These are phyloP conservation scores for Sabuloglossum arenarium DNA, from an alignment of 495 filamentous ascomycete species.

Conservation along the genomic window DNA sequence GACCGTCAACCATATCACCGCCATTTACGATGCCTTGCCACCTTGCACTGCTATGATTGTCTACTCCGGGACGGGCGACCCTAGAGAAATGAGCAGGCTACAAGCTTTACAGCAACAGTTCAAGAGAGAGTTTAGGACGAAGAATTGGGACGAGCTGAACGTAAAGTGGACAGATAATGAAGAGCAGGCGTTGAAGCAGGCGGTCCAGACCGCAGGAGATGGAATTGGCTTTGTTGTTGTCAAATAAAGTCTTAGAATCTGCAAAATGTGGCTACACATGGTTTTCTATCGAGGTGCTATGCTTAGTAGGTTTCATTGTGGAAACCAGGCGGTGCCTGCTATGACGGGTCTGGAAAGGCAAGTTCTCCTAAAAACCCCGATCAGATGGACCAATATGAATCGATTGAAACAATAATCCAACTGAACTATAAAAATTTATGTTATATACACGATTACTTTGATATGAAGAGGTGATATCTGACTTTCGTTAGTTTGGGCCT, in stretches of 20 bases:
- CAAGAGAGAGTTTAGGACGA: conserved; percentile 52
- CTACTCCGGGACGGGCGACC: conserved; percentile 76
- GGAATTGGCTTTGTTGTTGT: conserved; percentile 70
- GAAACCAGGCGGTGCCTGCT: no score
- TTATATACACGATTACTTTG: no score
- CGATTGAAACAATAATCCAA: no score
- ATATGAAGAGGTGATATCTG: no score
- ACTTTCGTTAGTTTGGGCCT: no score
- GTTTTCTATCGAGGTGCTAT: no score
- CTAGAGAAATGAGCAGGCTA: conserved; percentile 51
- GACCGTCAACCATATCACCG: conserved; percentile 36
- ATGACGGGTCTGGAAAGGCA: no score
- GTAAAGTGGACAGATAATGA: conserved; percentile 86
- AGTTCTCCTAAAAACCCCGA: no score
- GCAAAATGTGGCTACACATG: not conserved
- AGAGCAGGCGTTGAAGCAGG: conserved; percentile 54
- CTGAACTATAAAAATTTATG: no score
- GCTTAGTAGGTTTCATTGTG: no score
- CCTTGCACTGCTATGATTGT: conserved; percentile 73
- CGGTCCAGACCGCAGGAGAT: conserved; percentile 44
- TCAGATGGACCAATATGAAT: no score
- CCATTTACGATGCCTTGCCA: conserved; percentile 56
- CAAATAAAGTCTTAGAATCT: conserved; percentile 25
- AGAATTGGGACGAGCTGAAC: conserved; percentile 71
- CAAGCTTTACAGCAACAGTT: conserved; percentile 52